phyloP scores from a whole-genome alignment of 495 filamentous ascomycete genomes.

The Hyphodiscus hymeniophilus region DNA sequence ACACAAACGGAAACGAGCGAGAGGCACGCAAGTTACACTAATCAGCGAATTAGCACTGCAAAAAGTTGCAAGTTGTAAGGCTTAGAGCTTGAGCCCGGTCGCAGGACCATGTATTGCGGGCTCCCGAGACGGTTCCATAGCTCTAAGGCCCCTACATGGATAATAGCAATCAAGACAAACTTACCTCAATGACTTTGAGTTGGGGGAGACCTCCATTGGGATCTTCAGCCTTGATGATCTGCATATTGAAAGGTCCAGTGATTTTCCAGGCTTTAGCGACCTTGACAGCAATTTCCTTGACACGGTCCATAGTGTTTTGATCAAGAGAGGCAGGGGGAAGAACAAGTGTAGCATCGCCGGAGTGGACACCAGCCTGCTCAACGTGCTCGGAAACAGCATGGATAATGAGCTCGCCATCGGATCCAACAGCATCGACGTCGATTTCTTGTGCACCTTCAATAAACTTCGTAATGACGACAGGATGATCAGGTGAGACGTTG shows the following conservation, averaged over 20 bases:
- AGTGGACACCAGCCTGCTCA: slow-evolving; percentile 96
- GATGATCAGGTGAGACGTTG: slow-evolving; percentile 91
- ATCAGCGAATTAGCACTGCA: no score
- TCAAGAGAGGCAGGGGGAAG: slow-evolving; percentile 81
- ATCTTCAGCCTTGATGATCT: slow-evolving; percentile 89
- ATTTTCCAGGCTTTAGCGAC: slow-evolving; percentile 96
- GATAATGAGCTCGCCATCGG: slow-evolving; percentile 74
- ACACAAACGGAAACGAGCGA: slow-evolving; percentile 94
- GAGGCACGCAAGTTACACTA: slow-evolving; percentile 97
- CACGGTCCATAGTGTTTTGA: slow-evolving; percentile 63
- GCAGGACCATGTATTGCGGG: no score
- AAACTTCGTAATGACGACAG: slow-evolving; percentile 98
- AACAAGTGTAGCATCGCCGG: slow-evolving; percentile 91
- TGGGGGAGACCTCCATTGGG: slow-evolving; percentile 59
- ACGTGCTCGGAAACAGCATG: slow-evolving; percentile 97
- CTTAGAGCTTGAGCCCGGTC: no score
- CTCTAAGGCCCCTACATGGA: no score
- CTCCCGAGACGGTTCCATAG: no score
- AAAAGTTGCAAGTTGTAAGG: no score
- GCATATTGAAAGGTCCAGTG: slow-evolving; percentile 98
- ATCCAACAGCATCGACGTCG: slow-evolving; percentile 92
- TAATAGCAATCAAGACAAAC: no score
- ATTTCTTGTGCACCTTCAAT: slow-evolving; percentile 77
- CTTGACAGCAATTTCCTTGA: slow-evolving; percentile 93
- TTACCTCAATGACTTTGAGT: slow-evolving; percentile 97